phyloP scores from a whole-genome alignment of 352 stramenopile species.

The Blastocystis sp. region DNA sequence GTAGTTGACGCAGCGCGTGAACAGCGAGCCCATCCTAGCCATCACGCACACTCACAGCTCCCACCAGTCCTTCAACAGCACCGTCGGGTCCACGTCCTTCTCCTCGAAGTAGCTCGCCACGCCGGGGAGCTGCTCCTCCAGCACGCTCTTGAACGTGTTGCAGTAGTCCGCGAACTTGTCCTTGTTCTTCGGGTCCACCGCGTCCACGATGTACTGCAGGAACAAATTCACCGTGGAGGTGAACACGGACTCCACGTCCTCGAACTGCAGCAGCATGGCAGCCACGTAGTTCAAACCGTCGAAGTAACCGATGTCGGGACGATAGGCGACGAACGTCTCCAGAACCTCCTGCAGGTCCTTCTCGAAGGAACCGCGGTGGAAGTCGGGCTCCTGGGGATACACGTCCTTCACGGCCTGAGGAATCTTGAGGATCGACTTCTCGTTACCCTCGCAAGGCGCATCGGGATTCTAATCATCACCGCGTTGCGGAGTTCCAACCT shows the following conservation, averaged over 20 bases:
- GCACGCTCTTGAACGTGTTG: slow-evolving; percentile 6
- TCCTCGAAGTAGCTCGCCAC: slow-evolving; percentile 6
- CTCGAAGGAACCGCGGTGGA: slow-evolving; percentile 42
- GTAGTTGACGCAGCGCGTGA: slow-evolving; percentile 65
- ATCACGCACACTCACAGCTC: background rate
- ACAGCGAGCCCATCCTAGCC: slow-evolving; percentile 54
- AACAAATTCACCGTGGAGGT: slow-evolving; percentile 68
- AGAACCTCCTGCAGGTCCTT: slow-evolving; percentile 35
- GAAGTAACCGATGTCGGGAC: slow-evolving; percentile 66
- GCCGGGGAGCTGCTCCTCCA: slow-evolving; percentile 19
- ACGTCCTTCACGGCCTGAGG: slow-evolving; percentile 61
- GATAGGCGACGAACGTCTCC: slow-evolving; percentile 65
- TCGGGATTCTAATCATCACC: slow-evolving; percentile 43
- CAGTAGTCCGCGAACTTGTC: slow-evolving; percentile 63
- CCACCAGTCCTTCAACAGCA: slow-evolving; percentile 41
- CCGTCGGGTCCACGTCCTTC: slow-evolving; percentile 22
- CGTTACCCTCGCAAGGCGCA: slow-evolving; percentile 58
- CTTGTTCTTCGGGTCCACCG: slow-evolving; percentile 51
- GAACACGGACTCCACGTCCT: slow-evolving; percentile 63
- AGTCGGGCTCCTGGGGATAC: slow-evolving; percentile 40
- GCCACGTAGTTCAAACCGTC: slow-evolving; percentile 69
- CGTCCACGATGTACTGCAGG: slow-evolving; percentile 37
- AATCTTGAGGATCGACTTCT: slow-evolving; percentile 66
- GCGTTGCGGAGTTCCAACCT: background rate
- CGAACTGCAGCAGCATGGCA: slow-evolving; percentile 67